A percentile compares a stretch with the other conserved stretches of the same genome.
phyloP scores from a whole-genome alignment of 257 asterid species.

The Solanum appendiculatum region DNA sequence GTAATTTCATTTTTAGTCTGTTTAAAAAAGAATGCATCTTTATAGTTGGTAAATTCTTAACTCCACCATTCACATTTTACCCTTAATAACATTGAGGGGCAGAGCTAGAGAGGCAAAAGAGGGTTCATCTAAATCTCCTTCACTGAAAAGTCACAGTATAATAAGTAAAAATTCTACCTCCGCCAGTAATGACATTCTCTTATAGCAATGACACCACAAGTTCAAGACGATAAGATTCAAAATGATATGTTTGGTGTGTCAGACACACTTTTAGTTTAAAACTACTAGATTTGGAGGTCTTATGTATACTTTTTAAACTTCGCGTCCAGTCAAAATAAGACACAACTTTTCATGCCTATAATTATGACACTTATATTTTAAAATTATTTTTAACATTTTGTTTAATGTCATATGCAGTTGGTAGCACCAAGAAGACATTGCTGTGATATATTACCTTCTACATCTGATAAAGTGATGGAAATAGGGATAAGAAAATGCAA shows the following conservation, averaged over 20 bases:
- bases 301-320: background rate
- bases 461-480: background rate
- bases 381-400: background rate
- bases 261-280: too few relatives aligned
- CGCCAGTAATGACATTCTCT: background rate
- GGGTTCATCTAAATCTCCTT: background rate
- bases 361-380: background rate
- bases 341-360: background rate
- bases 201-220: background rate
- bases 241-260: background rate
- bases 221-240: too few relatives aligned
- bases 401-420: background rate
- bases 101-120: background rate
- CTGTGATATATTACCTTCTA: background rate
- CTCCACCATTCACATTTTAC: background rate
- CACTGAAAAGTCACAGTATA: background rate
- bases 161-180: too few relatives aligned
- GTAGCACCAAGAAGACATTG: background rate
- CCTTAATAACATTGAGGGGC: too few relatives aligned
- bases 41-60: background rate
- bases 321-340: background rate
- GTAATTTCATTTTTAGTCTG: background rate
- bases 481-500: background rate
- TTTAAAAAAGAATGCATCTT: background rate
- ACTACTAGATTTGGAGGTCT: background rate